Percentiles rank a stretch among this genome's conserved stretches.
phyloP scores from a whole-genome alignment of 176 grass and related monocot genomes.

The Themeda triandra region DNA sequence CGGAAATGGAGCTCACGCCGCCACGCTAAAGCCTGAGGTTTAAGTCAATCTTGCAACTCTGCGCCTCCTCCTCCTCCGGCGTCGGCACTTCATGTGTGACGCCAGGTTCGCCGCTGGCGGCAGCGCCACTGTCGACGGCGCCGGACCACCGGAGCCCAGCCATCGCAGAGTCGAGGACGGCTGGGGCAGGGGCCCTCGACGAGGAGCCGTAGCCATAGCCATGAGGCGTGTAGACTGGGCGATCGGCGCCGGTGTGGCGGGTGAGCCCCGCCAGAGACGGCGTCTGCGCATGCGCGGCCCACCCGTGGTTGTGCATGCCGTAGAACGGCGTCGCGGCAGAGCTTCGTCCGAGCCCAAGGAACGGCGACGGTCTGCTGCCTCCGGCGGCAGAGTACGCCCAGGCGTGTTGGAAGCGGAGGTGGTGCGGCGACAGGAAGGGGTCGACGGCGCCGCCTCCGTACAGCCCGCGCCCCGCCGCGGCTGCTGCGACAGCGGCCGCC shows the following conservation, averaged over 20 bases:
- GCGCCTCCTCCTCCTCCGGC: conserved; percentile 18
- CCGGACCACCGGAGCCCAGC: neutral
- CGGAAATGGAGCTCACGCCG: neutral
- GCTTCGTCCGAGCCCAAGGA: neutral
- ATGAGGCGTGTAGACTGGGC: conserved; percentile 4
- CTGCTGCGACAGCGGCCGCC: neutral
- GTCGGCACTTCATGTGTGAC: neutral
- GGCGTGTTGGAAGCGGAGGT: conserved; percentile 18
- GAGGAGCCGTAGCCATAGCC: neutral
- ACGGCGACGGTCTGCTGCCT: neutral
- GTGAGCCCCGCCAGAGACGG: neutral
- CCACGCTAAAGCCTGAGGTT: conserved; percentile 34
- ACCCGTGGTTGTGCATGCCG: conserved; percentile 16
- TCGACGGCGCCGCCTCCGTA: conserved; percentile 14
- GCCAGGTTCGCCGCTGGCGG: neutral
- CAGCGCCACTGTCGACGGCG: neutral
- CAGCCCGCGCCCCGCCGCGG: neutral
- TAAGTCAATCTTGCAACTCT: conserved; percentile 29
- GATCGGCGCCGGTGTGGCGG: neutral
- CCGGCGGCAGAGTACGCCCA: conserved; percentile 24
- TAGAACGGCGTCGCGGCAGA: neutral
- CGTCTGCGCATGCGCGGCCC: neutral
- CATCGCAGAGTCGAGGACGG: neutral
- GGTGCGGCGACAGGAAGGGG: conserved; percentile 26
- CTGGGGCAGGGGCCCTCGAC: neutral